These are phyloP conservation scores for Escovopsis weberi DNA, from an alignment of 2,329 filamentous ascomycete genomes.

Conservation along the genomic window DNA sequence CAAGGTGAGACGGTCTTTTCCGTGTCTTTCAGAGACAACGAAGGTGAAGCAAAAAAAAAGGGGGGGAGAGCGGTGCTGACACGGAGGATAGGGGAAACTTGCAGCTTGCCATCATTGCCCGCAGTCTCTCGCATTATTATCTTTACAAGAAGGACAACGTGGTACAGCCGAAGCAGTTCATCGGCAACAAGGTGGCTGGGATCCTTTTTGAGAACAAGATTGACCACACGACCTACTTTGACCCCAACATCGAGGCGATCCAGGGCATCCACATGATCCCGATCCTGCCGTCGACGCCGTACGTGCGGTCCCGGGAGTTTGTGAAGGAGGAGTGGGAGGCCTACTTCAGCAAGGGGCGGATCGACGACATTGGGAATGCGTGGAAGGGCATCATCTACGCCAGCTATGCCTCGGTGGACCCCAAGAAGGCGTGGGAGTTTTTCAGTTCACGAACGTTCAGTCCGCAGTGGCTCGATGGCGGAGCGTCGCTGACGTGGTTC, in stretches of 20 bases:
- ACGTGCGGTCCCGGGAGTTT: slow-evolving; percentile 53
- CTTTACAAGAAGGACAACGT: slow-evolving; percentile 58
- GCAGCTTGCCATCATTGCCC: slow-evolving; percentile 65
- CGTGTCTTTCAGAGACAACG: not conserved
- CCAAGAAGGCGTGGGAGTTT: slow-evolving; percentile 55
- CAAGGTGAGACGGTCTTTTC: slow-evolving; percentile 32
- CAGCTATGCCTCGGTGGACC: slow-evolving; percentile 67
- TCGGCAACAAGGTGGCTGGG: slow-evolving; percentile 58
- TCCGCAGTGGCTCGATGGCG: slow-evolving; percentile 59
- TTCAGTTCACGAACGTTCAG: slow-evolving; percentile 56
- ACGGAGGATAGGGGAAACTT: slow-evolving; percentile 47
- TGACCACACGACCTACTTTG: slow-evolving; percentile 87
- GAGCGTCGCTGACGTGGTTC: slow-evolving; percentile 76
- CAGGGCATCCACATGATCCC: slow-evolving; percentile 76
- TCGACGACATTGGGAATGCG: slow-evolving; percentile 51
- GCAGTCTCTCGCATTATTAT: slow-evolving; percentile 68
- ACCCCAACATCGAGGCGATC: slow-evolving; percentile 55
- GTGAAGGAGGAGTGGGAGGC: slow-evolving; percentile 71
- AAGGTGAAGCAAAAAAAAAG: not conserved
- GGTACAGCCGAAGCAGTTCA: slow-evolving; percentile 59
- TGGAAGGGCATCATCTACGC: slow-evolving; percentile 80
- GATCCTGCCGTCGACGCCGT: slow-evolving; percentile 50
- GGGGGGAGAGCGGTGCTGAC: not conserved
- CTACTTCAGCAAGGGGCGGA: slow-evolving; percentile 57
- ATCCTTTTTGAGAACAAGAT: slow-evolving; percentile 90